Evolutionary conservation across 176 grass and related monocot species (phyloP).

Genomic region (Juncus effusus): DNA sequence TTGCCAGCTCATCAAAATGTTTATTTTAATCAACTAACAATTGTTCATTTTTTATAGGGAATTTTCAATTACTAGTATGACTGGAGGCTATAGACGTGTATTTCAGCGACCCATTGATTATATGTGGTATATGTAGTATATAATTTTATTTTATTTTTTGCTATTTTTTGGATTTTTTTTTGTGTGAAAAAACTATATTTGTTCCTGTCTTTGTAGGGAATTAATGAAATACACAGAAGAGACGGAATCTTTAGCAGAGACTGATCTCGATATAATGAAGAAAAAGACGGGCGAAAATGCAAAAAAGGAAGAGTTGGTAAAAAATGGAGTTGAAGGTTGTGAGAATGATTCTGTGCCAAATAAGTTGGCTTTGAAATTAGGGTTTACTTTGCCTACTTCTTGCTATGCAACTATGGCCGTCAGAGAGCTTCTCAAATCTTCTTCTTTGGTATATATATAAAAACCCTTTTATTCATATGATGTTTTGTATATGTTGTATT

Average conservation of each 20-base stretch:
- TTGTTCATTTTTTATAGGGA: conserved; percentile 40
- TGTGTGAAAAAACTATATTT: conserved; percentile 13
- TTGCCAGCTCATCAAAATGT: no score
- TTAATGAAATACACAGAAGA: conserved; percentile 70
- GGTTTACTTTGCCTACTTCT: conserved; percentile 86
- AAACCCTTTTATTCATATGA: conserved; percentile 4
- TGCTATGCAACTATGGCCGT: conserved; percentile 89
- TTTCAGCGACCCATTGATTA: conserved; percentile 84
- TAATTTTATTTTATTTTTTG: conserved; percentile 15
- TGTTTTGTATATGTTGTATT: neutral
- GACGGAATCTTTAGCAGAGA: conserved; percentile 57
- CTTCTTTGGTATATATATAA: conserved; percentile 55
- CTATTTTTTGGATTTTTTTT: neutral
- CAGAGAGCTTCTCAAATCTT: conserved; percentile 82
- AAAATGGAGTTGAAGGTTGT: conserved; percentile 31
- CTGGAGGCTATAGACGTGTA: conserved; percentile 84
- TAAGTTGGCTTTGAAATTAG: conserved; percentile 71
- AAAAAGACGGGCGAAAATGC: conserved; percentile 38
- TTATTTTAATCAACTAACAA: no score
- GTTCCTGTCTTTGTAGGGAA: conserved; percentile 48
- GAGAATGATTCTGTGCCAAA: conserved; percentile 35
- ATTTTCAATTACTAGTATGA: conserved; percentile 92
- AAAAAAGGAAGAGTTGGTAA: conserved; percentile 32
- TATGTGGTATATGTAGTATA: conserved; percentile 51
- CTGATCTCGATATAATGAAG: conserved; percentile 65